Percentiles rank a stretch among this genome's conserved stretches.
These are phyloP conservation scores for Apophysomyces variabilis DNA, from an alignment of 371 early-diverging fungal species.

Conservation along the genomic window DNA sequence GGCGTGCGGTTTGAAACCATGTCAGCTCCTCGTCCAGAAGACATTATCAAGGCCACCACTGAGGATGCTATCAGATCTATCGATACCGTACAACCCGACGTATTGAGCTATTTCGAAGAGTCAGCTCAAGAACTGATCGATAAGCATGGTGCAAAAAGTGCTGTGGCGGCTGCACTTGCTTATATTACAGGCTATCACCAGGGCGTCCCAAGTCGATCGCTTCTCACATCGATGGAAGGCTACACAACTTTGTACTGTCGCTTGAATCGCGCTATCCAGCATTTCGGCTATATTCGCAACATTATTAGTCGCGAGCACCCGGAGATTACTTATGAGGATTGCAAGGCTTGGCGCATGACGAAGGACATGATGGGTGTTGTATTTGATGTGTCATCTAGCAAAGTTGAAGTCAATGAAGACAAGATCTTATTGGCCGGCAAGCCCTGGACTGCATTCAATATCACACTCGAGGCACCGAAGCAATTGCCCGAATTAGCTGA, in stretches of 20 bases:
- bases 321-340: constrained; percentile 67
- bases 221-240: constrained; percentile 83
- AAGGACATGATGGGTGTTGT: constrained; percentile 82
- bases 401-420: constrained; percentile 63
- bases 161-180: constrained; percentile 84
- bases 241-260: constrained; percentile 76
- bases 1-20: constrained; percentile 81
- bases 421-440: constrained; percentile 51
- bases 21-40: constrained; percentile 87
- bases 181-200: constrained; percentile 83
- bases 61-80: constrained; percentile 74
- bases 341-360: constrained; percentile 80
- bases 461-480: constrained; percentile 67
- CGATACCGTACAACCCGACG: constrained; percentile 70
- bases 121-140: constrained; percentile 76
- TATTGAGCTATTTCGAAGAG: constrained; percentile 75
- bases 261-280: constrained; percentile 65
- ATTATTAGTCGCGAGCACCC: constrained; percentile 75
- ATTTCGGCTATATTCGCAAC: constrained; percentile 81
- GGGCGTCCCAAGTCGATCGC: constrained; percentile 80
- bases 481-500: constrained; percentile 84
- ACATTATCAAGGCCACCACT: constrained; percentile 82
- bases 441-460: constrained; percentile 67
- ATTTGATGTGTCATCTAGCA: constrained; percentile 74
- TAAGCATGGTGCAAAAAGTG: constrained; percentile 66